Conservation (phyloP, 306 rosid species). For the Vicia faba region DNA sequence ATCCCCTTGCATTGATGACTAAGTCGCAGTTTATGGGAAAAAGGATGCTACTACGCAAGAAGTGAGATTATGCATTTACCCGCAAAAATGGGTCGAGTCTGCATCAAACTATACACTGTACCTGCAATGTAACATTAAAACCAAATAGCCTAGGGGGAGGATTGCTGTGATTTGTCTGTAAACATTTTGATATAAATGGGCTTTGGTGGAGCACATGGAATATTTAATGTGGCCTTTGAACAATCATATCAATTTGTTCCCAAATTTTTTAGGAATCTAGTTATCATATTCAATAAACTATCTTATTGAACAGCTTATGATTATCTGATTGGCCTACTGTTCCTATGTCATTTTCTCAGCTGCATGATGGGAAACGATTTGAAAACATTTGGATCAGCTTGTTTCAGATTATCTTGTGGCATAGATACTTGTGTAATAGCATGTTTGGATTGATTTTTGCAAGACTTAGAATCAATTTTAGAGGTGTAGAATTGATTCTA, state of each 20-base stretch:
- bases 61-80: slow-evolving; percentile 24
- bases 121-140: slow-evolving; percentile 23
- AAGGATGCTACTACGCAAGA: slow-evolving; percentile 8
- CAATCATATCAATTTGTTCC: not conserved
- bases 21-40: slow-evolving; percentile 13
- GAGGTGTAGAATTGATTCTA: too few relatives aligned
- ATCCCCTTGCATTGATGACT: slow-evolving; percentile 10
- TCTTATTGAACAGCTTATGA: not conserved
- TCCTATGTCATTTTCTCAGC: slow-evolving; percentile 3
- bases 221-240: slow-evolving; percentile 5
- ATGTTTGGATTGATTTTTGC: too few relatives aligned
- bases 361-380: not conserved
- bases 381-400: not conserved
- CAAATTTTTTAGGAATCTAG: not conserved
- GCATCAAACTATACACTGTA: slow-evolving; percentile 23
- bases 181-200: not conserved
- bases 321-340: not conserved
- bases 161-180: slow-evolving; percentile 18
- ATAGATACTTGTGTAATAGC: too few relatives aligned
- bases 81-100: slow-evolving; percentile 24
- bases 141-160: slow-evolving; percentile 4
- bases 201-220: slow-evolving; percentile 15
- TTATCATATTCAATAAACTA: not conserved
- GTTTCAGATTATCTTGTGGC: not conserved
- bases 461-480: too few relatives aligned